phyloP scores from a whole-genome alignment of 345 rosid genomes.

The Dovyalis caffra region DNA sequence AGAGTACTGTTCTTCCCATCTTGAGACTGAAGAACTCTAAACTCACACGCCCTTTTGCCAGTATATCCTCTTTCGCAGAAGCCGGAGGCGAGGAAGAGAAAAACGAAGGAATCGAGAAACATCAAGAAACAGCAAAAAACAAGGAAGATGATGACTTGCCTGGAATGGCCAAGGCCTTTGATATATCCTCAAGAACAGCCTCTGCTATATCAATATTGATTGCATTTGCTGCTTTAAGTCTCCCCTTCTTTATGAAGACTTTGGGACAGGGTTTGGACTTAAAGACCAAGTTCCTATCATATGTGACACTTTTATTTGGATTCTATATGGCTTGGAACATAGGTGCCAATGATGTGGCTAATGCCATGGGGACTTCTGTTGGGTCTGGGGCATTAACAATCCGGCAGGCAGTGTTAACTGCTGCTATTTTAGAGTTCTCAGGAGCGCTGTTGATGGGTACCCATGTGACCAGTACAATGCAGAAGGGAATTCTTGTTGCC shows the following conservation, averaged over 20 bases:
- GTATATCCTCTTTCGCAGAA: conserved; percentile 68
- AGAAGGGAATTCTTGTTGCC: conserved; percentile 90
- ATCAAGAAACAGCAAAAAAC: conserved; percentile 25
- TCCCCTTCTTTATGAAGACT: conserved; percentile 78
- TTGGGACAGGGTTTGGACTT: conserved; percentile 53
- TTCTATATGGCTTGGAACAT: conserved; percentile 99
- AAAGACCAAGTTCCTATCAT: conserved; percentile 69
- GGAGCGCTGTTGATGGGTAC: conserved; percentile 96
- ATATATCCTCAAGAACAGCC: conserved; percentile 69
- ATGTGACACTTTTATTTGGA: conserved; percentile 73
- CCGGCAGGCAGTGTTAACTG: conserved; percentile 82
- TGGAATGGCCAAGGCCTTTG: conserved; percentile 83
- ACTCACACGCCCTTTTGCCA: conserved; percentile 50
- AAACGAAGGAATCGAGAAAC: conserved; percentile 38
- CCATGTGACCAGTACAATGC: conserved; percentile 97
- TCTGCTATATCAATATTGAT: conserved; percentile 57
- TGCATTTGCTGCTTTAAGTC: conserved; percentile 65
- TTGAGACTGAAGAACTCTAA: conserved; percentile 29
- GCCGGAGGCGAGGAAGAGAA: conserved; percentile 51
- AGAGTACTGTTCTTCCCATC: conserved; percentile 36
- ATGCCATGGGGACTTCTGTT: conserved; percentile 98
- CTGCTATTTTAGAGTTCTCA: conserved; percentile 90
- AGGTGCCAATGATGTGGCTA: conserved; percentile 98
- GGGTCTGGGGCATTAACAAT: conserved; percentile 88
- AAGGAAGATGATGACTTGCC: conserved; percentile 35